A percentile compares a stretch with the other conserved stretches of the same genome.
Evolutionary conservation across 129 eudicot genomes (phyloP).

Genomic region (Mikania micrantha): DNA sequence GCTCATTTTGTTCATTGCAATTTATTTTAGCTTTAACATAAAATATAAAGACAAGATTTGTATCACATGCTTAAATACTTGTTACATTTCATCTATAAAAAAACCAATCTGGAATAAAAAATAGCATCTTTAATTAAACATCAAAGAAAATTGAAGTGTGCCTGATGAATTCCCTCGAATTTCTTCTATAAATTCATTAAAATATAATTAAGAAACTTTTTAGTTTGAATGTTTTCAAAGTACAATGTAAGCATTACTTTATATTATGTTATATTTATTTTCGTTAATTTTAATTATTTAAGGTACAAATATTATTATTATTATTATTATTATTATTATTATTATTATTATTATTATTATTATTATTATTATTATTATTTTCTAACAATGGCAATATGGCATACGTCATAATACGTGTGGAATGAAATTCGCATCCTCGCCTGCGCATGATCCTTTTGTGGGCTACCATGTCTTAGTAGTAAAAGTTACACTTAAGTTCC

Average conservation of each 20-base stretch:
- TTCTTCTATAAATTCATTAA: no score
- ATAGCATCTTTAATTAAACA: no score
- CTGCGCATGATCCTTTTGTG: slow-evolving; percentile 25
- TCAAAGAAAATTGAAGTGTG: no score
- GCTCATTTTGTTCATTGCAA: not conserved
- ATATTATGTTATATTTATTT: not conserved
- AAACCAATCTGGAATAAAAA: no score
- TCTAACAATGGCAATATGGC: slow-evolving; percentile 9
- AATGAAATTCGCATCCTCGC: slow-evolving; percentile 33
- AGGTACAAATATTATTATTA: slow-evolving; percentile 14
- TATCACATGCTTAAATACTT: not conserved
- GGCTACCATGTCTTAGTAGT: slow-evolving; percentile 30
- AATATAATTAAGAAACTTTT: no score
- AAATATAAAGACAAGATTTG: not conserved
- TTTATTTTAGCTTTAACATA: not conserved
- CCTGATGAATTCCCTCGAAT: no score
- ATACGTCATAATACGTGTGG: slow-evolving; percentile 14
- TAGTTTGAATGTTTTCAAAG: not conserved
- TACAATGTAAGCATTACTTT: not conserved
- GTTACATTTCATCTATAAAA: not conserved
- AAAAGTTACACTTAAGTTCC: slow-evolving; percentile 28
- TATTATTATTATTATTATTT: no score
- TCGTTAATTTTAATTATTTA: not conserved
- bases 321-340: no score
- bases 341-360: no score